phyloP scores from a whole-genome alignment of 73 alveolate genomes.

The Paramecium caudatum region DNA sequence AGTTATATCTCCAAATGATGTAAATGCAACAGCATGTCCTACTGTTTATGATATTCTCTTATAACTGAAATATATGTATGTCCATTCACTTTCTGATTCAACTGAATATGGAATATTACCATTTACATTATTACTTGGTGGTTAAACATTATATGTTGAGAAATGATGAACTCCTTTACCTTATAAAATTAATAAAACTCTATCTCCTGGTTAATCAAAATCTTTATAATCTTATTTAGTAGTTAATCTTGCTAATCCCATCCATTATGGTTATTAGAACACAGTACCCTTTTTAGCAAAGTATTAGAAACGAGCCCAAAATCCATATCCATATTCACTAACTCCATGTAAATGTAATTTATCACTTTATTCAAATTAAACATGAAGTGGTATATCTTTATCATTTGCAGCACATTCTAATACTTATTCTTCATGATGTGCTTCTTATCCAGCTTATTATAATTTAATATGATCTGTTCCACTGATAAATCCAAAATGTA shows the following conservation, averaged over 20 bases:
- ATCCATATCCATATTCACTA: conserved; percentile 48
- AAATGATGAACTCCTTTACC: conserved; percentile 60
- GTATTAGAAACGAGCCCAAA: conserved; percentile 54
- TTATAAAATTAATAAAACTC: conserved; percentile 1
- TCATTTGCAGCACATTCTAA: conserved; percentile 19
- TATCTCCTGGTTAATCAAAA: conserved; percentile 56
- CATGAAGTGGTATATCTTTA: conserved; percentile 29
- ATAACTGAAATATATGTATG: conserved; percentile 48
- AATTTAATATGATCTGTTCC: conserved; percentile 61
- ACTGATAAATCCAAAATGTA: conserved; percentile 46
- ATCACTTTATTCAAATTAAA: conserved; percentile 59
- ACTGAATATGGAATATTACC: conserved; percentile 40
- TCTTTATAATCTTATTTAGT: conserved; percentile 35
- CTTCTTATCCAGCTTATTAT: conserved; percentile 57
- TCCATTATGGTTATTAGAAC: conserved; percentile 50
- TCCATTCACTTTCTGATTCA: conserved; percentile 55
- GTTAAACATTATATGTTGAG: conserved; percentile 45
- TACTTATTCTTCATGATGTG: conserved; percentile 31
- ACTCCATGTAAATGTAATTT: conserved; percentile 47
- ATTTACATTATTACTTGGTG: not conserved
- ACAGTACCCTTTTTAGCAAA: not conserved
- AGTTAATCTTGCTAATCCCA: conserved; percentile 61
- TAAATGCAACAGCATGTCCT: conserved; percentile 53
- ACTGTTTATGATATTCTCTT: conserved; percentile 55
- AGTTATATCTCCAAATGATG: conserved; percentile 45